These are phyloP conservation scores for Lentinula sp. DNA, from an alignment of 768 basidiomycete genomes.

Conservation along the genomic window DNA sequence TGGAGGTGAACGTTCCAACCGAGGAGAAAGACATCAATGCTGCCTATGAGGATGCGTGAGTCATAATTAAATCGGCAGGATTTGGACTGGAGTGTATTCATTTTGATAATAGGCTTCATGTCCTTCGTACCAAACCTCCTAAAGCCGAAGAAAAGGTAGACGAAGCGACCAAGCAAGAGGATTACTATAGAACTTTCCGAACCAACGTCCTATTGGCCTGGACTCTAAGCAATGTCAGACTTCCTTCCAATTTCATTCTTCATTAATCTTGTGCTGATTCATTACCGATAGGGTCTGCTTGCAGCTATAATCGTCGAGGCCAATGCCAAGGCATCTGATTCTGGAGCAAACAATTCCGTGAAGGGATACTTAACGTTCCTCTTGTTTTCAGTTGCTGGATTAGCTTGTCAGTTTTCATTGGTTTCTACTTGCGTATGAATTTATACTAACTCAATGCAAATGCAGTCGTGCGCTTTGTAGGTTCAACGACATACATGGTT, in stretches of 20 bases:
- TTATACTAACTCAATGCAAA: background rate
- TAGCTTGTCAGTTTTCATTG: conserved; percentile 62
- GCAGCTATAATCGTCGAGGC: conserved; percentile 65
- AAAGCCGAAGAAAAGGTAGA: conserved; percentile 64
- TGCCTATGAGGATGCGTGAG: conserved; percentile 80
- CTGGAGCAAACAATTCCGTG: conserved; percentile 47
- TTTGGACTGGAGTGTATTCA: background rate
- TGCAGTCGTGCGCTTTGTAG: conserved; percentile 78
- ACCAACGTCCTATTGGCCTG: conserved; percentile 91
- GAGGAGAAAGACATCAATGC: conserved; percentile 86
- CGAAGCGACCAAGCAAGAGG: conserved; percentile 61
- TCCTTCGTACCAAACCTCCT: conserved; percentile 72
- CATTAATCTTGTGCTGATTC: background rate
- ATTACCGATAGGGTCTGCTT: conserved; percentile 47
- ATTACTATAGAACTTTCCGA: conserved; percentile 84
- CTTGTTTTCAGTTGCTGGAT: conserved; percentile 80
- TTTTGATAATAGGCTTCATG: conserved; percentile 38
- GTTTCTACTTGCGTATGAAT: background rate
- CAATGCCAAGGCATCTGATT: conserved; percentile 42
- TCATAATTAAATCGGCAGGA: background rate
- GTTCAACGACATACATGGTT: conserved; percentile 77
- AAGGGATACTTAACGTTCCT: conserved; percentile 88
- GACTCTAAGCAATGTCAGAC: conserved; percentile 76
- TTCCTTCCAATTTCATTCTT: conserved; percentile 11
- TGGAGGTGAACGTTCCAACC: conserved; percentile 81